A percentile compares a stretch with the other conserved stretches of the same genome.
Conservation (phyloP, 106 monocot genomes). For the Phalaenopsis equestris region DNA sequence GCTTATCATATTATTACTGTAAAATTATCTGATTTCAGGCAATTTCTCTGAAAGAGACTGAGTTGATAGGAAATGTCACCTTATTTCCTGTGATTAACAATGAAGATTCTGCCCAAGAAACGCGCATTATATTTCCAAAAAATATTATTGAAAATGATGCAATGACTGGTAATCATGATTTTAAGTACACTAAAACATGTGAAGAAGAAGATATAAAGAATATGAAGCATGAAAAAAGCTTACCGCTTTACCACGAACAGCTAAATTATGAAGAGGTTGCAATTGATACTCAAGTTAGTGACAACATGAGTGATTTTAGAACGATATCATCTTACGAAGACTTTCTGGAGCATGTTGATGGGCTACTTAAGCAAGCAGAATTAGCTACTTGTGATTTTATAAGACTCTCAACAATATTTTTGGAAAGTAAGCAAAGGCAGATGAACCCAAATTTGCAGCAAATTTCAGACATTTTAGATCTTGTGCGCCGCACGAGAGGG, state of each 20-base stretch:
- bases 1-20: not conserved
- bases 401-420: constrained; percentile 21
- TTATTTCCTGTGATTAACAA: constrained; percentile 8
- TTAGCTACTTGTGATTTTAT: constrained; percentile 24
- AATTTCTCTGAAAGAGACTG: constrained; percentile 64
- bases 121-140: constrained; percentile 33
- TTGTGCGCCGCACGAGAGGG: constrained; percentile 33
- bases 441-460: constrained; percentile 22
- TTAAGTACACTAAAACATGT: not conserved
- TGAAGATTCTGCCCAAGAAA: constrained; percentile 15
- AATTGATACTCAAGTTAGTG: not conserved
- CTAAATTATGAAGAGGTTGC: not conserved
- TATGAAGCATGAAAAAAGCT: not conserved
- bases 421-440: constrained; percentile 14
- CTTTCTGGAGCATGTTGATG: constrained; percentile 39
- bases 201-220: not conserved
- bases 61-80: constrained; percentile 47
- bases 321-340: constrained; percentile 24
- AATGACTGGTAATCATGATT: not conserved
- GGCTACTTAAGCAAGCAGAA: constrained; percentile 33
- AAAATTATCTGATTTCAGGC: constrained; percentile 36
- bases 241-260: not conserved
- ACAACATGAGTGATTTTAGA: constrained; percentile 9
- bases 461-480: constrained; percentile 37
- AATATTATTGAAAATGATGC: constrained; percentile 8